A percentile compares a stretch with the other conserved stretches of the same genome.
phyloP scores from a whole-genome alignment of 2,329 filamentous ascomycete genomes.

The Fusarium sororula region DNA sequence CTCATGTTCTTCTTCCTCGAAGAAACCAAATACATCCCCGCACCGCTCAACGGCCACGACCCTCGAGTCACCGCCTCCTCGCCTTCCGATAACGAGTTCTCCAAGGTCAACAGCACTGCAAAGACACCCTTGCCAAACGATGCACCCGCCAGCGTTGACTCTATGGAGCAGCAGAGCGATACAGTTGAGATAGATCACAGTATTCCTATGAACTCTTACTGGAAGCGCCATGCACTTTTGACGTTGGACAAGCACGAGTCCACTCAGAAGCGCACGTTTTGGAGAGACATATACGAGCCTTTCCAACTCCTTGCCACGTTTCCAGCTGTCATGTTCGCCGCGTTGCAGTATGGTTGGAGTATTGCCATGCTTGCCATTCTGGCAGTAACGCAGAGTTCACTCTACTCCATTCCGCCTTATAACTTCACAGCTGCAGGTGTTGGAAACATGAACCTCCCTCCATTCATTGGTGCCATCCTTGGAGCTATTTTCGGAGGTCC shows the following conservation, averaged over 20 bases:
- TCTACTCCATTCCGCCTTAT: slow-evolving; percentile 16
- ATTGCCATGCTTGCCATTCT: slow-evolving; percentile 33
- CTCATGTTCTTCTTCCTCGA: slow-evolving; percentile 50
- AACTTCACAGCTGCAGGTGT: slow-evolving; percentile 24
- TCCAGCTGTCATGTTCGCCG: slow-evolving; percentile 9
- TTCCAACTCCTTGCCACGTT: slow-evolving; percentile 5
- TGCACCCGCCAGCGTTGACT: background rate
- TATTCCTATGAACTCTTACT: slow-evolving; percentile 19
- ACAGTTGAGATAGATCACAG: background rate
- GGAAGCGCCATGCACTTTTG: slow-evolving; percentile 14
- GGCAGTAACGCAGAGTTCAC: slow-evolving; percentile 13
- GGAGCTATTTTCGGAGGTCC: slow-evolving; percentile 24
- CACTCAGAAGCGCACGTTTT: background rate
- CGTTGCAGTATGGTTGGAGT: slow-evolving; percentile 15
- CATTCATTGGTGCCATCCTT: slow-evolving; percentile 17
- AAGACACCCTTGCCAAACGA: background rate
- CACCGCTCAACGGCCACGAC: background rate
- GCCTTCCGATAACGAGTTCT: background rate
- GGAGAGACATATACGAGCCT: slow-evolving; percentile 15
- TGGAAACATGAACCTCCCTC: slow-evolving; percentile 35
- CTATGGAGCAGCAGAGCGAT: background rate
- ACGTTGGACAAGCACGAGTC: slow-evolving; percentile 4
- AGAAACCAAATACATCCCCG: slow-evolving; percentile 14
- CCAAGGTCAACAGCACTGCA: background rate
- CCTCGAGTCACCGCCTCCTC: background rate